Evolutionary conservation across 495 filamentous ascomycete genomes (phyloP), one percentile per base, ranked within the genome.

Genomic region (Rostrohypoxylon terebratum): DNA sequence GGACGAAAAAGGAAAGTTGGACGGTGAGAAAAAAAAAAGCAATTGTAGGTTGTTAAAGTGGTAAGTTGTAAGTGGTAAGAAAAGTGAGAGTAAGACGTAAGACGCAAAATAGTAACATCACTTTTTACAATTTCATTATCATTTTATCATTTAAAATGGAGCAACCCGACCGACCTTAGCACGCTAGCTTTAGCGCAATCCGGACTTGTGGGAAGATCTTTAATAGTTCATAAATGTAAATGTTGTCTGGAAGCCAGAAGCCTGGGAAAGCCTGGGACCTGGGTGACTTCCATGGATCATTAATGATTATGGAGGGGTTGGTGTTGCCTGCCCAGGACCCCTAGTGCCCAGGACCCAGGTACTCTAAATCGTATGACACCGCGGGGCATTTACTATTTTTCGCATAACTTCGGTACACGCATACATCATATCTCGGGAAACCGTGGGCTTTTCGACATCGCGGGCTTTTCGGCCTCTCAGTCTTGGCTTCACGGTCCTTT

Each of bases 41-140:
- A 38, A 38, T 38, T 28, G 48, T 28, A 31, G 28, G 6, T 28
- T 3, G 28, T 28, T 28, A 28, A n/a, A 55, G 23, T 34, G 36
- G 28, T 34, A 36, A 55, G 23, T 53, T 54, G 50, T 13, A 4
- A 55, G 23, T 34, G 36, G 28, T 34, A 36, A 55, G 23, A 36
- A 55, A 55, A 25, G 33, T 57, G 7, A 57, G 20, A 16, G 51
- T 9, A 3, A 16, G 21, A 57, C 11, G 34, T 18, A 11, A 20
- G 38, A 59, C 18, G 51, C 23, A 54, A 11, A n/a, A n/a, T n/a
- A n/a, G 55, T 59, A 42, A 59, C 55, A 59, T 59, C 55, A 59
- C 34, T 59, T 59, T 44, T 59, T 13, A 59, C 6, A 59, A 59
- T 55, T 33, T 42, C n/a, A n/a, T n/a, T n/a, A n/a, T n/a, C n/a